Conservation (phyloP, 176 grass and related monocot genomes). For the Musa troglodytarum region DNA sequence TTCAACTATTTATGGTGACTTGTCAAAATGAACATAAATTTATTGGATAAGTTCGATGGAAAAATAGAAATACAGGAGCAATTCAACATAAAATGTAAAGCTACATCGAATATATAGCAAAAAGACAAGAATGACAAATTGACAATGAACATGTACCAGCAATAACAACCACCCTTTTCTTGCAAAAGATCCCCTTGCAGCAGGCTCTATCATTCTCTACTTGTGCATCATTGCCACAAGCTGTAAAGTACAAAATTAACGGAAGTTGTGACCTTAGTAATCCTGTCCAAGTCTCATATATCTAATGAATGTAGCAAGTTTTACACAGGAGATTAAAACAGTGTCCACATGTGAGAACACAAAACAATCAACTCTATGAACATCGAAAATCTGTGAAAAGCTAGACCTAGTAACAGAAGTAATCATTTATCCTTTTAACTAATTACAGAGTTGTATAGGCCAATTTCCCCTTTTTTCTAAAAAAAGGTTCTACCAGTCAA, state of each 20-base stretch:
- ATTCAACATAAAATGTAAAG: constrained; percentile 3
- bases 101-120: not conserved
- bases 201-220: constrained; percentile 25
- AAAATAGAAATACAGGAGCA: not conserved
- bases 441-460: too few relatives aligned
- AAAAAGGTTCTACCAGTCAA: too few relatives aligned
- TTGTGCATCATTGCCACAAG: constrained; percentile 31
- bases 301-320: not conserved
- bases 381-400: not conserved
- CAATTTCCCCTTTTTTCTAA: too few relatives aligned
- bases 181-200: constrained; percentile 67
- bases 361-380: not conserved
- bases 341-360: not conserved
- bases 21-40: too few relatives aligned
- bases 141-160: constrained; percentile 35
- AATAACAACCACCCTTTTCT: constrained; percentile 46
- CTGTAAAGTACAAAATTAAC: constrained; percentile 23
- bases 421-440: too few relatives aligned
- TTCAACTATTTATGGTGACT: too few relatives aligned
- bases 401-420: too few relatives aligned
- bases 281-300: not conserved
- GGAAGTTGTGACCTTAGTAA: not conserved
- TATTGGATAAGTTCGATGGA: not conserved
- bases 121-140: not conserved
- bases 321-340: not conserved